Evolutionary conservation across 768 basidiomycete genomes (phyloP).

Genomic region (Termitomyces heimii): DNA sequence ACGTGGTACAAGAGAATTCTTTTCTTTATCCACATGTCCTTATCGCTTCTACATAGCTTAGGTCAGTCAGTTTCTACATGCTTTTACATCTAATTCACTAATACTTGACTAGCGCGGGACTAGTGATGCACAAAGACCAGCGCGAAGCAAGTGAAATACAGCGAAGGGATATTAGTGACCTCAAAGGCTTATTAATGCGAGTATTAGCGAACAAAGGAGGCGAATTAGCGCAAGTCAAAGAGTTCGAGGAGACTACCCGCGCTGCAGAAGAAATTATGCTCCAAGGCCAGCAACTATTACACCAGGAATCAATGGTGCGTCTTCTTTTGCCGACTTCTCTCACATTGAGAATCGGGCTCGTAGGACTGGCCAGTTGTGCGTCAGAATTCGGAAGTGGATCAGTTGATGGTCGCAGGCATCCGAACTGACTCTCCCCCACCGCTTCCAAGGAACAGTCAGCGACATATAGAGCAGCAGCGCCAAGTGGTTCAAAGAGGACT

Average conservation of each 20-base stretch:
- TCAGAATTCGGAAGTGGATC: conserved; percentile 6
- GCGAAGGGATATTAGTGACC: conserved; percentile 24
- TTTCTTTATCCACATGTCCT: background rate
- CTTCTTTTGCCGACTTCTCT: background rate
- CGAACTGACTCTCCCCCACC: conserved; percentile 17
- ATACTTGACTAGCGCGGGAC: conserved; percentile 19
- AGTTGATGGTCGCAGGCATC: conserved; percentile 4
- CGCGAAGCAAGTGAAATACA: conserved; percentile 21
- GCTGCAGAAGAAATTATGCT: conserved; percentile 45
- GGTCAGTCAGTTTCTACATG: conserved; percentile 17
- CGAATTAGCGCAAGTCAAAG: conserved; percentile 30
- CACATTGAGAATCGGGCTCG: background rate
- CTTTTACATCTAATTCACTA: background rate
- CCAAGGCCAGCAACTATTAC: conserved; percentile 40
- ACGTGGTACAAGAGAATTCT: conserved; percentile 2
- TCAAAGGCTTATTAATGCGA: conserved; percentile 33
- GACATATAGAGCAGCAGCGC: conserved; percentile 36
- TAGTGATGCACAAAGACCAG: conserved; percentile 22
- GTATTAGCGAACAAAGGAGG: conserved; percentile 27
- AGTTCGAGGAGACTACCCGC: conserved; percentile 28
- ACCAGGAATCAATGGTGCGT: conserved; percentile 1
- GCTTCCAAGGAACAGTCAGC: conserved; percentile 21
- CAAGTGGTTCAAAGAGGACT: conserved; percentile 41
- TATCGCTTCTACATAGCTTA: conserved; percentile 13
- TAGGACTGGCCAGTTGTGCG: conserved; percentile 26